Evolutionary conservation across 2,329 filamentous ascomycete species (phyloP), one percentile per base, ranked within the genome.

Genomic region (Fusarium subglutinans): DNA sequence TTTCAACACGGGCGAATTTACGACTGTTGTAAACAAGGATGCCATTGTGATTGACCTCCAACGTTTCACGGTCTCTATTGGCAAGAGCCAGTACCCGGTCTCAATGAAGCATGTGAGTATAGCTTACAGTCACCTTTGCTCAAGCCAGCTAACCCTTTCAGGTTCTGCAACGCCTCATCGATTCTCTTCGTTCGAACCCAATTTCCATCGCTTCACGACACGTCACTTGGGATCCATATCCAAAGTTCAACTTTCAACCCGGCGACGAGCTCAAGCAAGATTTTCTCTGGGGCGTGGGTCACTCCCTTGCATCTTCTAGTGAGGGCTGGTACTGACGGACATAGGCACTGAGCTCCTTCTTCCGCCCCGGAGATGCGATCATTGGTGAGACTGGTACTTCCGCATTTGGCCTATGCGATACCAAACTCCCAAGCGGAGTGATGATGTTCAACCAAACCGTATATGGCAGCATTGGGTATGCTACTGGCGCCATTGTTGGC

Each of bases 361-460:
- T 47, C 18, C 54, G 12, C 1, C 14, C 53, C 1, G 53, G 53
- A 1, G 53, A 63, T 38, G 26, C 59, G 2, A 24, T 63, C 40
- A 47, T 63, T n/a, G 41, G 60, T 2, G 53, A 47, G 30, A 47
- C 60, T 1, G 53, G 53, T 5, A 63, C 53, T 4, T 59, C 60
- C 0, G 60, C 60, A 1, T 63, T 59, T 3, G 53, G 53, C 7
- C 60, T 63, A 18, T 63, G 60, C 24, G 53, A 63, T 35, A 63
- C 41, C 17, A 35, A 63, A 8, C 41, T 63, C 5, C 60, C 53
- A 0, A 59, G 35, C 18, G 53, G 60, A 4, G 53, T 63, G 1
- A 47, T 63, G 41, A 63, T 59, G 41, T 63, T 59, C 22, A 63
- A 59, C 41, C 53, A 59, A 4, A 59, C 60, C 8, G 41, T 63